Base-by-base conservation (phyloP, 805 yeast genomes). In the Maudiozyma saulgeensis region DNA sequence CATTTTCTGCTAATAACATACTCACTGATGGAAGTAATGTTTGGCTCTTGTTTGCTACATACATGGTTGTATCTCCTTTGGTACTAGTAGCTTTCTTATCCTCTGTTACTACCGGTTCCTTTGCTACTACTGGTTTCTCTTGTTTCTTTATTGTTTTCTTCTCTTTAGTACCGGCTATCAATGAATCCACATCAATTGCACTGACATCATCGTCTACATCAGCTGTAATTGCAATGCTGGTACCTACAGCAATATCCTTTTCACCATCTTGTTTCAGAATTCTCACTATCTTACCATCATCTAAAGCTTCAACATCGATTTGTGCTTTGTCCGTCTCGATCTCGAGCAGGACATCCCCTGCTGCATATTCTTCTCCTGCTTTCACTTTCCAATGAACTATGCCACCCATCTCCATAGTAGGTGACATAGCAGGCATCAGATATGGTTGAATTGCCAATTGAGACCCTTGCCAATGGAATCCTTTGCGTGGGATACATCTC, bases 401-500 rank as follows among this genome's bases (percentile, higher is more conserved):
- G 6, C 96, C 96, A 40, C 99, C 99, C 63, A 82, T 87, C 31
- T 89, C 88, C 99, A 91, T 91, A 6, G 99, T 91, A 41, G 99
- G 99, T 5, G 97, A 90, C 96, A 91, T 87, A 25, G 99, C 97
- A 4, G 99, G 99, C 98, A 91, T 91, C 48, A 75, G 81, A 70
- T 87, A 88, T 56, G 78, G 64, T 47, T 65, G 61, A 12, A 71
- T 12, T 11, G 26, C 42, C n/a, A 39, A 15, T 6, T 19, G 21
- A 23, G 25, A 6, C 4, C n/a, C 25, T 8, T 19, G 12, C 5
- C n/a, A 18, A 15, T 39, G 42, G 4, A 39, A 23, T 13, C 23
- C 23, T 7, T 6, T 19, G 28, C 25, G 9, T 13, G 13, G 25
- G 26, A 23, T 19, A 12, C 15, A 11, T 15, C 42, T 39, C 25